Evolutionary conservation across 306 rosid genomes (phyloP).

Genomic region (Castanospermum australe): DNA sequence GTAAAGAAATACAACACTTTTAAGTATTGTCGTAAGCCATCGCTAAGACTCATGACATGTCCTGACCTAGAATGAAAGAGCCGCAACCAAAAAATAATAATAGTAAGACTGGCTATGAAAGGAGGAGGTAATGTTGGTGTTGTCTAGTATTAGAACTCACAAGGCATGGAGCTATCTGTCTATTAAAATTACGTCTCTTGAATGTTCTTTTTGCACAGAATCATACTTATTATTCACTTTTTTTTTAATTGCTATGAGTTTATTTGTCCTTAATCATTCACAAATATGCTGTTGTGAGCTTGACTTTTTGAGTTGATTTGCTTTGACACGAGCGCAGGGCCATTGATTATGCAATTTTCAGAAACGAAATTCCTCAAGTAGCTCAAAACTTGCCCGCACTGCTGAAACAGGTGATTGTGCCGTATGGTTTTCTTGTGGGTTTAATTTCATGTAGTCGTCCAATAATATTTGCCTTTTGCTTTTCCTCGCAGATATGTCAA

Average conservation of each 20-base stretch:
- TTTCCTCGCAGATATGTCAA: constrained; percentile 44
- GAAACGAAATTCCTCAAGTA: constrained; percentile 32
- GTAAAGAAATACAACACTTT: no score
- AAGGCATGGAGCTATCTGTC: no score
- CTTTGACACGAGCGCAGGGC: constrained; percentile 43
- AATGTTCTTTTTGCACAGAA: no score
- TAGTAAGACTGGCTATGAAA: no score
- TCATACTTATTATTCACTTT: no score
- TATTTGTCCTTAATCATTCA: not conserved
- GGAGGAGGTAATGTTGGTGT: no score
- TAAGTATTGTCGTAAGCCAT: no score
- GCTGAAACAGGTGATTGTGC: constrained; percentile 42
- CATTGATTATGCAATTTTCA: constrained; percentile 53
- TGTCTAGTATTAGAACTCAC: no score
- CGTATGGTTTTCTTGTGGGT: not conserved
- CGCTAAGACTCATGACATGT: no score
- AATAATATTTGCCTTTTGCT: not conserved
- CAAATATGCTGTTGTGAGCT: constrained; percentile 1
- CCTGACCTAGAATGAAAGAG: no score
- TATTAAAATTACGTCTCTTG: no score
- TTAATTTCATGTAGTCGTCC: not conserved
- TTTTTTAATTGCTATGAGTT: not conserved
- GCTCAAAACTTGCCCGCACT: constrained; percentile 28
- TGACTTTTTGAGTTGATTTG: constrained; percentile 24
- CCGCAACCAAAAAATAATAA: no score